Base-by-base conservation (phyloP, 768 basidiomycete species). In the Amanita thiersii region DNA sequence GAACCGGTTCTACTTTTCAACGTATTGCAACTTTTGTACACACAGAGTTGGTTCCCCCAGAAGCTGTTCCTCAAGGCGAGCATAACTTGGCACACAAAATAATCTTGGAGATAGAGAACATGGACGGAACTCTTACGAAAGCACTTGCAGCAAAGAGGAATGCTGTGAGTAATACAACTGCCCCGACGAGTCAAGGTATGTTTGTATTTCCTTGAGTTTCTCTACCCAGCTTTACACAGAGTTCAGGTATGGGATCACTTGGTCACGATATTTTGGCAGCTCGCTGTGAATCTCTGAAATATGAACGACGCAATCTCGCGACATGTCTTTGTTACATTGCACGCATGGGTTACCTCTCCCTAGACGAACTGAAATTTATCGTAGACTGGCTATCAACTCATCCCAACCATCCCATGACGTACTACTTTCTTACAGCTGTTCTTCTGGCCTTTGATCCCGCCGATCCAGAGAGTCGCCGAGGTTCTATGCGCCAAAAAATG, bases 311-410 rank as follows among this genome's bases (percentile, higher is more conserved):
- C 8, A 66, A 70, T 37, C 70, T 91, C 3, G 77, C 78, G 14
- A 68, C 70, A n/a, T 67, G 75, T 10, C 68, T 87, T 25, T 77
- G 72, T 56, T 63, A 75, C 18, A 63, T 89, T 41, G 71, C 78
- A 14, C 73, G 80, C 20, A 61, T 81, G 33, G 85, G 82, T 1
- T 71, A 70, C 50, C 58, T 88, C 30, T 64, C 71, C 1, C 64
- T 76, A 0, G 61, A 58, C 43, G 87, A 90, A 48, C 57, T 89
- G 18, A 74, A 75, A 50, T 60, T 59, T 31, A 60, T 83, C 19
- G 62, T 86, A n/a, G 77, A 86, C 37, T 87, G 88, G 81, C 67
- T 90, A 5, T 64, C 73, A 12, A 57, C 60, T 17, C 75, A 79
- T 48, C 69, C 79, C n/a, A 75, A 75, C 37, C 82, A 88, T 47